These are phyloP conservation scores for Parastagonospora avenae DNA, from an alignment of 2,329 filamentous ascomycete genomes.

Conservation along the genomic window DNA sequence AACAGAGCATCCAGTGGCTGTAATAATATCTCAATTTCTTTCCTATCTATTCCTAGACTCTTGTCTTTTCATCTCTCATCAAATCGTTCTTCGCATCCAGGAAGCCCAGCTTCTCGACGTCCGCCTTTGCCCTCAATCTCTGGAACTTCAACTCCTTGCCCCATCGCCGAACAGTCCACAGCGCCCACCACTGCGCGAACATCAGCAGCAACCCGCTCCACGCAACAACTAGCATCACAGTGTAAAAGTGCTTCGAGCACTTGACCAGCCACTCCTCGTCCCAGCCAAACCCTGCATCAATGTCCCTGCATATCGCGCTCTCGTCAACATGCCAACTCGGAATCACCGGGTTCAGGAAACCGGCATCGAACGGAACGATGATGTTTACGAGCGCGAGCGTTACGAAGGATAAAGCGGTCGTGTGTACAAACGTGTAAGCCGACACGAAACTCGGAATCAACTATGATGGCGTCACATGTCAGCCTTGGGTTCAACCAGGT, in stretches of 20 bases:
- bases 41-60: slow-evolving; percentile 6
- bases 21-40: slow-evolving; percentile 3
- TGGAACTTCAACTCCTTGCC: slow-evolving; percentile 16
- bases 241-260: slow-evolving; percentile 33
- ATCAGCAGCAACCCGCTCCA: slow-evolving; percentile 31
- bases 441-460: slow-evolving; percentile 28
- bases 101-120: slow-evolving; percentile 22
- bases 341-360: slow-evolving; percentile 25
- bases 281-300: slow-evolving; percentile 34
- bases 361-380: slow-evolving; percentile 26
- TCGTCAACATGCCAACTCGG: slow-evolving; percentile 28
- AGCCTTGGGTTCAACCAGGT: slow-evolving; percentile 7
- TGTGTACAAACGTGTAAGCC: slow-evolving; percentile 33
- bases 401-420: slow-evolving; percentile 30
- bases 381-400: slow-evolving; percentile 33
- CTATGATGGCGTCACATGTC: slow-evolving; percentile 18
- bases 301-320: slow-evolving; percentile 30
- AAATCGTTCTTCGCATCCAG: neutral
- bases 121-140: slow-evolving; percentile 2
- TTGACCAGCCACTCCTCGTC: slow-evolving; percentile 34
- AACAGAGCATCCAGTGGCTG: neutral
- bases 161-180: slow-evolving; percentile 36
- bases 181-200: slow-evolving; percentile 43
- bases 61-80: slow-evolving; percentile 10
- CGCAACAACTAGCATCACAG: slow-evolving; percentile 27